Percentiles rank a stretch among this genome's conserved stretches.
These are phyloP conservation scores for Aspergillus novofumigatus DNA, from an alignment of 2,329 filamentous ascomycete genomes.

Conservation along the genomic window DNA sequence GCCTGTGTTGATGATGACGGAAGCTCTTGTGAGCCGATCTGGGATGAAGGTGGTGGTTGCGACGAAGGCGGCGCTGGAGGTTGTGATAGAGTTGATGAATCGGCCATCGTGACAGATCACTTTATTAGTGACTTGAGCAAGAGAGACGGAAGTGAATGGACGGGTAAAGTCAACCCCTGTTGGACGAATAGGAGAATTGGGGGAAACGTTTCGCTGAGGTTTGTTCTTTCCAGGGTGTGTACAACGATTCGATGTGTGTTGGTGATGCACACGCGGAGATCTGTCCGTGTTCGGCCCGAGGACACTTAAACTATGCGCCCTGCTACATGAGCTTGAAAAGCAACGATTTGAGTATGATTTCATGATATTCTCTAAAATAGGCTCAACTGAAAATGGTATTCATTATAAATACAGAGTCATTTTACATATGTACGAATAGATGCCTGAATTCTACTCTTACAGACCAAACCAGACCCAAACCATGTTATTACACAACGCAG, in stretches of 20 bases:
- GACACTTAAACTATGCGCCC: not conserved
- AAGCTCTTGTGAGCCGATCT: constrained; percentile 22
- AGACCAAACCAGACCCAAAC: not conserved
- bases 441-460: not conserved
- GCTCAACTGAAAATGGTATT: not conserved
- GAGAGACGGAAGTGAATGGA: constrained; percentile 14
- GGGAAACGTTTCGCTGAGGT: not conserved
- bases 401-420: not conserved
- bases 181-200: constrained; percentile 3
- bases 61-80: constrained; percentile 13
- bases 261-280: not conserved
- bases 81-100: constrained; percentile 27
- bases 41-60: constrained; percentile 19
- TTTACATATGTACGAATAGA: not conserved
- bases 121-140: constrained; percentile 16
- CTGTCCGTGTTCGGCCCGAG: constrained; percentile 1
- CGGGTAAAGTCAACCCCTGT: constrained; percentile 5
- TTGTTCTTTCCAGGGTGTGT: not conserved
- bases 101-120: constrained; percentile 29
- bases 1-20: constrained; percentile 13
- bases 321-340: not conserved
- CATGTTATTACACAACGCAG: not conserved
- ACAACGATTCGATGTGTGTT: not conserved
- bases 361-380: not conserved
- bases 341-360: not conserved